These are phyloP conservation scores for Kwoniella dendrophila DNA, from an alignment of 768 basidiomycete genomes.

Conservation along the genomic window DNA sequence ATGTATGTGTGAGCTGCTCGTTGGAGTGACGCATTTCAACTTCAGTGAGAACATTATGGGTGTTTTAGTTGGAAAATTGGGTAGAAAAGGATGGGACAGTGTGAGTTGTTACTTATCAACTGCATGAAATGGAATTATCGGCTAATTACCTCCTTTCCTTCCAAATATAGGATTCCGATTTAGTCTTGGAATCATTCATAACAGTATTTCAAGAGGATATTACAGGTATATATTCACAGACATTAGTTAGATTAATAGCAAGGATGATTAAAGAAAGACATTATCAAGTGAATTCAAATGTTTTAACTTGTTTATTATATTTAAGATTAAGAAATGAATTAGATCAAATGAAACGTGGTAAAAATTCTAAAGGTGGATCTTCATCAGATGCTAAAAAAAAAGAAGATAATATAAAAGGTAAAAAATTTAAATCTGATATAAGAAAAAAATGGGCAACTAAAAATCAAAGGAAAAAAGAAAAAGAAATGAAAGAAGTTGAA, in stretches of 20 bases:
- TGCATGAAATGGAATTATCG: no score
- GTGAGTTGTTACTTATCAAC: constrained; percentile 62
- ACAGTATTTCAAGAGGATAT: constrained; percentile 79
- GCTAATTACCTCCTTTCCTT: no score
- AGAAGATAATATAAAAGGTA: constrained; percentile 60
- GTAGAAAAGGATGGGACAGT: constrained; percentile 84
- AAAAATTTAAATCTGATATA: constrained; percentile 56
- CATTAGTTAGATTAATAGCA: constrained; percentile 84
- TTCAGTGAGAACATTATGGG: constrained; percentile 91
- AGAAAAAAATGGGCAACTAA: constrained; percentile 80
- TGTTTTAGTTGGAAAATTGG: constrained; percentile 77
- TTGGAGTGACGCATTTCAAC: constrained; percentile 91
- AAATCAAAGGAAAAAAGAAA: constrained; percentile 79
- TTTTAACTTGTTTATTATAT: constrained; percentile 78
- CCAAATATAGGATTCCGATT: constrained; percentile 71
- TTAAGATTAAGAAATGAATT: constrained; percentile 87
- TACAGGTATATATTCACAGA: constrained; percentile 78
- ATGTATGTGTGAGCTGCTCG: constrained; percentile 83
- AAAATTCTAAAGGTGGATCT: constrained; percentile 22
- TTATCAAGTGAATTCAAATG: constrained; percentile 86
- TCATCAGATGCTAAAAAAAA: constrained; percentile 52
- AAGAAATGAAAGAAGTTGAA: constrained; percentile 86
- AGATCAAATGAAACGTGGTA: constrained; percentile 67
- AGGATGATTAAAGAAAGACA: constrained; percentile 93
- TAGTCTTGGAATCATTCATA: constrained; percentile 79